Percentiles rank a stretch among this genome's conserved stretches.
phyloP scores from a whole-genome alignment of 2,329 filamentous ascomycete species.

The Trichoderma atrobrunneum region DNA sequence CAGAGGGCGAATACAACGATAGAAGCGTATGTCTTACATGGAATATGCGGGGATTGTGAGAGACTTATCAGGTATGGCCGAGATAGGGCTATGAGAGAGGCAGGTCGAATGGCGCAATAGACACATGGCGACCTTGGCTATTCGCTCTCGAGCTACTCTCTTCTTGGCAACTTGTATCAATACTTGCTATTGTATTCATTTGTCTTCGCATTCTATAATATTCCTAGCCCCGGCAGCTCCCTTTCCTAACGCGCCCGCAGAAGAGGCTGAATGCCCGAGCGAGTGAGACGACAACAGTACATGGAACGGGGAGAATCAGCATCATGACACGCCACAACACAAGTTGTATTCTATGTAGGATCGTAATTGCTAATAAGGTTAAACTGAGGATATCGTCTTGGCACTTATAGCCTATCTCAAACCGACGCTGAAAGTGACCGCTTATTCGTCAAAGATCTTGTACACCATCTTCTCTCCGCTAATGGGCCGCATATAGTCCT shows the following conservation, averaged over 20 bases:
- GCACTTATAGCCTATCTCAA: not conserved
- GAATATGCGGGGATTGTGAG: not conserved
- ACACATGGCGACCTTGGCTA: not conserved
- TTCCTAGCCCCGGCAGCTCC: not conserved
- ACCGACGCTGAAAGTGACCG: not conserved
- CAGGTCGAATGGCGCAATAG: not conserved
- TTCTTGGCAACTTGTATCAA: not conserved
- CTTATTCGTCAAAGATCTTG: not conserved
- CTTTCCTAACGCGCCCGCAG: not conserved
- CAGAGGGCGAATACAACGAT: not conserved
- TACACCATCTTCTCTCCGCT: constrained; percentile 42
- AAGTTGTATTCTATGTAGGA: not conserved
- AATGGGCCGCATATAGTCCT: constrained; percentile 38
- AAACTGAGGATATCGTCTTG: not conserved
- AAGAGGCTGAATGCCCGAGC: not conserved
- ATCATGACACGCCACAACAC: not conserved
- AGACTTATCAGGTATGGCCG: not conserved
- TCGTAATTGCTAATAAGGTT: not conserved
- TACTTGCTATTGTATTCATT: not conserved
- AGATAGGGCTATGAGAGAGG: not conserved
- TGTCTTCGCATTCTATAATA: not conserved
- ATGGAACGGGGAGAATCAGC: not conserved
- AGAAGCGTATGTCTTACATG: not conserved
- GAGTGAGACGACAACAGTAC: not conserved
- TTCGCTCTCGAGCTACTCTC: not conserved